phyloP scores from a whole-genome alignment of 768 basidiomycete genomes.

The Lentinula sp. region DNA sequence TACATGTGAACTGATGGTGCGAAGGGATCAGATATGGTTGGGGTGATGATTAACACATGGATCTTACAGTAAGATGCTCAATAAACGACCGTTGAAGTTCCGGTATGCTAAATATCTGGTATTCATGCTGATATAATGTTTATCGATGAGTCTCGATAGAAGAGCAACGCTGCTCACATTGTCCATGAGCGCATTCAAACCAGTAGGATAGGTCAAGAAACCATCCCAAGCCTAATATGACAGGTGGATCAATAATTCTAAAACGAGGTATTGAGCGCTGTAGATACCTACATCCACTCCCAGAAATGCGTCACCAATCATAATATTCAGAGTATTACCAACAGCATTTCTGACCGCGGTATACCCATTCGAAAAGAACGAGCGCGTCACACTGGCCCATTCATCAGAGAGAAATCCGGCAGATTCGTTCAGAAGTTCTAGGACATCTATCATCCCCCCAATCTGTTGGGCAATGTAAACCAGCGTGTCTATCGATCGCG shows the following conservation, averaged over 20 bases:
- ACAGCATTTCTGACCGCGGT: conserved; percentile 44
- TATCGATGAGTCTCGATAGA: conserved; percentile 1
- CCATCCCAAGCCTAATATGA: conserved; percentile 45
- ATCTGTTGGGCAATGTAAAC: conserved; percentile 46
- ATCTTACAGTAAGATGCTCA: conserved; percentile 49
- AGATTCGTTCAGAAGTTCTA: conserved; percentile 69
- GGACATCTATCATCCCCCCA: conserved; percentile 51
- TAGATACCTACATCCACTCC: conserved; percentile 39
- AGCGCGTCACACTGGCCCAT: conserved; percentile 37
- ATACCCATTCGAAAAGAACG: conserved; percentile 61
- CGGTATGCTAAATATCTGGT: conserved; percentile 62
- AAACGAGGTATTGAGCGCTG: neutral
- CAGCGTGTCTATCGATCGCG: conserved; percentile 53
- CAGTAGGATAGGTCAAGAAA: conserved; percentile 48
- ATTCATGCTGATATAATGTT: conserved; percentile 46
- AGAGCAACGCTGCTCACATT: conserved; percentile 30
- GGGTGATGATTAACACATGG: neutral
- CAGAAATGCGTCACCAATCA: conserved; percentile 70
- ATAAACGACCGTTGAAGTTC: conserved; percentile 49
- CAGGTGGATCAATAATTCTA: neutral
- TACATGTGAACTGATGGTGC: conserved; percentile 46
- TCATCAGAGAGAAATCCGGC: conserved; percentile 42
- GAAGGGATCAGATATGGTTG: neutral
- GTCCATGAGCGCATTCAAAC: conserved; percentile 61
- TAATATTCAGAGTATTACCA: conserved; percentile 45